These are phyloP conservation scores for Melanomma pulvis-pyrius DNA, from an alignment of 495 filamentous ascomycete genomes.

Conservation along the genomic window DNA sequence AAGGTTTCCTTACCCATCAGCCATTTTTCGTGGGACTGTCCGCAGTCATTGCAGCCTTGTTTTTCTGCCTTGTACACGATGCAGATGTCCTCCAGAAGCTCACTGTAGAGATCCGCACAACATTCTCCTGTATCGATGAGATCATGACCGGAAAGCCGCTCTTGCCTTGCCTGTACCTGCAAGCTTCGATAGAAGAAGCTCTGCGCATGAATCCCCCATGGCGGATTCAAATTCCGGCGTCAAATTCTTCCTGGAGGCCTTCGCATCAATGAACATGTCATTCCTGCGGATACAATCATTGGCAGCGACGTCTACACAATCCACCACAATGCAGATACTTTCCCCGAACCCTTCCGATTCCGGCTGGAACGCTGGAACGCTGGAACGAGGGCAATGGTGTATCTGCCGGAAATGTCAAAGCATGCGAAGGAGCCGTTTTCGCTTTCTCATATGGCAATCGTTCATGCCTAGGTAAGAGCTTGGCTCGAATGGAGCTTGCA, in stretches of 20 bases:
- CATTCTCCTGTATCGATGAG: slow-evolving; percentile 14
- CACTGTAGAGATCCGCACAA: slow-evolving; percentile 8
- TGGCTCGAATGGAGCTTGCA: slow-evolving; percentile 15
- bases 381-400: slow-evolving; percentile 20
- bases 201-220: slow-evolving; percentile 37
- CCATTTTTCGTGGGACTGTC: too few relatives aligned
- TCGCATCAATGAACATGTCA: slow-evolving; percentile 2
- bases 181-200: slow-evolving; percentile 21
- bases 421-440: slow-evolving; percentile 13
- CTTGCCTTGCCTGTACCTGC: slow-evolving; percentile 8
- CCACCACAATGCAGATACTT: slow-evolving; percentile 14
- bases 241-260: slow-evolving; percentile 11
- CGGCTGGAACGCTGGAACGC: slow-evolving; percentile 47
- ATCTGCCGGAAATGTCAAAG: slow-evolving; percentile 11
- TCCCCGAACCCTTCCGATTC: slow-evolving; percentile 13
- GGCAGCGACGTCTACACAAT: slow-evolving; percentile 11
- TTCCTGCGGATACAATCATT: slow-evolving; percentile 3
- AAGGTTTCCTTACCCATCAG: too few relatives aligned
- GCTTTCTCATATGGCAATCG: slow-evolving; percentile 17
- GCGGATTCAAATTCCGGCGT: not conserved
- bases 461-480: slow-evolving; percentile 9
- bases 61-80: slow-evolving; percentile 19
- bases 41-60: slow-evolving; percentile 4
- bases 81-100: slow-evolving; percentile 3
- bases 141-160: slow-evolving; percentile 12